Conservation (phyloP, 139 green algal genomes). For the Penium margaritaceum region DNA sequence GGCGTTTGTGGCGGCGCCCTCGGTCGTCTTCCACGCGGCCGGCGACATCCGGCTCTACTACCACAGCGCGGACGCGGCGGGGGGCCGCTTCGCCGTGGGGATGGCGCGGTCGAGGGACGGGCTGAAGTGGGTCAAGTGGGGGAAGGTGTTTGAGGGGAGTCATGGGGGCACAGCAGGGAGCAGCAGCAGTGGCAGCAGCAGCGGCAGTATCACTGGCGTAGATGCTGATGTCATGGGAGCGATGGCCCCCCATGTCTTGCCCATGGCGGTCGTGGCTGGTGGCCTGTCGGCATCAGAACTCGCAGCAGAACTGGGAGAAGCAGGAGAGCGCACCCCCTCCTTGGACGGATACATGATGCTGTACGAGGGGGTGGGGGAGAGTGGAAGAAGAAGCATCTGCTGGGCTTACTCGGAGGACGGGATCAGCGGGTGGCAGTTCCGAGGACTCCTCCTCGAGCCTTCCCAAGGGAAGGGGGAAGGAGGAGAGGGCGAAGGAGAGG, state of each 20-base stretch:
- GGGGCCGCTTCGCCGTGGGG: constrained; percentile 30
- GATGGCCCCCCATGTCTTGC: constrained; percentile 12
- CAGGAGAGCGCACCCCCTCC: background rate
- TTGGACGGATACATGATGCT: constrained; percentile 38
- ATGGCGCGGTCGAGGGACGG: constrained; percentile 41
- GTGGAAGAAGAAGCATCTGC: constrained; percentile 14
- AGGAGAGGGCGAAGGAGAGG: too few species aligned
- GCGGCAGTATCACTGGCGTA: too few species aligned
- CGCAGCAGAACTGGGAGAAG: background rate
- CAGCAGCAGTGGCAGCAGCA: too few species aligned
- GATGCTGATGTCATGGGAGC: constrained; percentile 16
- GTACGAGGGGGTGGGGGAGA: constrained; percentile 23
- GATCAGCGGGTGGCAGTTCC: constrained; percentile 18
- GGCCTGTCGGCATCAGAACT: background rate
- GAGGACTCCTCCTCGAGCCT: constrained; percentile 19
- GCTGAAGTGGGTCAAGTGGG: constrained; percentile 39
- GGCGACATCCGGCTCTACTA: constrained; percentile 48
- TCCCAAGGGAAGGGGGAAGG: constrained; percentile 3
- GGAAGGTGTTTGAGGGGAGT: constrained; percentile 9
- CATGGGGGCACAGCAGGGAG: too few species aligned
- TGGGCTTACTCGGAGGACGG: constrained; percentile 28
- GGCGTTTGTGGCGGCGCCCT: constrained; percentile 65
- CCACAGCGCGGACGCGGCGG: constrained; percentile 11
- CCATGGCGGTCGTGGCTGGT: background rate
- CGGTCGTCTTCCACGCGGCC: constrained; percentile 29